These are phyloP conservation scores for Penicillium sp. DNA, from an alignment of 2,329 filamentous ascomycete species.

Conservation along the genomic window DNA sequence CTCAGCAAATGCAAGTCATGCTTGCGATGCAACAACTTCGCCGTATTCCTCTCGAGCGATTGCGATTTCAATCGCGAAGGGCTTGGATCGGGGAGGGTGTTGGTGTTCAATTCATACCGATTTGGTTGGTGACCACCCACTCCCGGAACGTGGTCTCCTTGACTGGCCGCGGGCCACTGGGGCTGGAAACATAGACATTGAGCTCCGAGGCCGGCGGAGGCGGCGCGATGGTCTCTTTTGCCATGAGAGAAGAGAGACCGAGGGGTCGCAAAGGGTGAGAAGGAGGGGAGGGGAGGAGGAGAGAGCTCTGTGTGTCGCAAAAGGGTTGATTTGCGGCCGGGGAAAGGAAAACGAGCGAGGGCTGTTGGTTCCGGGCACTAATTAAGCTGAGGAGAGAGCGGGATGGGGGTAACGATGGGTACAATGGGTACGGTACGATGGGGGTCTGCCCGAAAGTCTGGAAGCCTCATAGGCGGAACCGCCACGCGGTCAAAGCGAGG, in stretches of 20 bases:
- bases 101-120: constrained; percentile 61
- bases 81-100: neutral
- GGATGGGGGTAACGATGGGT: constrained; percentile 6
- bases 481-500: constrained; percentile 18
- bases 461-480: constrained; percentile 23
- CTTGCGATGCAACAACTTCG: neutral
- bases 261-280: constrained; percentile 12
- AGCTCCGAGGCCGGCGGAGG: constrained; percentile 41
- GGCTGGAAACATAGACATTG: constrained; percentile 47
- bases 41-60: neutral
- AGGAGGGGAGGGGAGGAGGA: constrained; percentile 6
- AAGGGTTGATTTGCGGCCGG: constrained; percentile 6
- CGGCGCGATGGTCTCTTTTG: constrained; percentile 36
- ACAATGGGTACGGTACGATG: too few species aligned
- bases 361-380: constrained; percentile 19
- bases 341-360: constrained; percentile 15
- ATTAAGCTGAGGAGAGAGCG: constrained; percentile 23
- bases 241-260: constrained; percentile 34
- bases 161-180: constrained; percentile 32
- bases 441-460: constrained; percentile 13
- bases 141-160: constrained; percentile 50
- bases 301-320: constrained; percentile 4
- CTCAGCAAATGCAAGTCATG: neutral
- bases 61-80: neutral
- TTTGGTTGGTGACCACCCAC: constrained; percentile 78